A percentile compares a stretch with the other conserved stretches of the same genome.
These are phyloP conservation scores for Climacium dendroides DNA, from an alignment of 225 moss, liverwort and hornwort species.

Conservation along the genomic window DNA sequence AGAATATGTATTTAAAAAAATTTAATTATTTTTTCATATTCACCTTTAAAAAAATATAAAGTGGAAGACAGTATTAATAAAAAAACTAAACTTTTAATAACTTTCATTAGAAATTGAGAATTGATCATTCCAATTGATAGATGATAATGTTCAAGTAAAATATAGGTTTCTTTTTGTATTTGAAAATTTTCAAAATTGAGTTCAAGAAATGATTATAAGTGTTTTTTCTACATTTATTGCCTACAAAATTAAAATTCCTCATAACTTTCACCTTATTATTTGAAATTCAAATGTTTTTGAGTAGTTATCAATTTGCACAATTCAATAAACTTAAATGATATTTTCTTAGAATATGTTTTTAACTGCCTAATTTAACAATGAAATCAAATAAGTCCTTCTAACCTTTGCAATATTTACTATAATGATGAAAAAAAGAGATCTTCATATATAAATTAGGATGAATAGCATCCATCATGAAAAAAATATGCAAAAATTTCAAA, in stretches of 20 bases:
- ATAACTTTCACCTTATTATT: neutral
- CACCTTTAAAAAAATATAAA: neutral
- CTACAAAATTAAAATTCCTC: neutral
- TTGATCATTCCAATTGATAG: too few species aligned
- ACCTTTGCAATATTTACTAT: neutral
- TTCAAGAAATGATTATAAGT: neutral
- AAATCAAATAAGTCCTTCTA: neutral
- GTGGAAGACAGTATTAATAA: accelerated
- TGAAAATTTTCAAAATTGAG: neutral
- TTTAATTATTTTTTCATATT: neutral
- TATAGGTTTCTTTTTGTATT: neutral
- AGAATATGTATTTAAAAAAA: neutral
- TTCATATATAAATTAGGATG: neutral
- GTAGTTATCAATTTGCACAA: too few species aligned
- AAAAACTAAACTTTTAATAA: neutral
- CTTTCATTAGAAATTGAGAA: neutral
- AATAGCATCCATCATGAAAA: too few species aligned
- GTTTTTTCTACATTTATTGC: neutral
- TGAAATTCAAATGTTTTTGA: too few species aligned
- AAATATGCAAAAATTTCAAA: neutral
- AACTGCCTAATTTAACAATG: neutral
- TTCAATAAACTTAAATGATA: neutral
- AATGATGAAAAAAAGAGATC: neutral
- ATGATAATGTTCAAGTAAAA: neutral
- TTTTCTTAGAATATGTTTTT: neutral